Conservation (phyloP, 495 filamentous ascomycete genomes). For the Talaromyces trachyspermus region DNA sequence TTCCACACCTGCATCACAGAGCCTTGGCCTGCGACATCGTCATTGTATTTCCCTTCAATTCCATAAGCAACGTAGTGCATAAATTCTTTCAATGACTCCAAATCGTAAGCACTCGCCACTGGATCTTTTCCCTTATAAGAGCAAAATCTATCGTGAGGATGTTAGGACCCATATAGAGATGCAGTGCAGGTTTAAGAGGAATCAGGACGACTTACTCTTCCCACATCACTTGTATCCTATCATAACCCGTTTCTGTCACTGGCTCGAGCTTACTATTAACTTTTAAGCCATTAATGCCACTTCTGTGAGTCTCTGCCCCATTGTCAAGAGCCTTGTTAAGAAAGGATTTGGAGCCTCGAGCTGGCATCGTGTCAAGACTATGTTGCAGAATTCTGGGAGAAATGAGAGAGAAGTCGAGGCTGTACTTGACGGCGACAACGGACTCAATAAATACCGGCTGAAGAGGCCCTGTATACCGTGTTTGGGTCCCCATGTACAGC, state of each 20-base stretch:
- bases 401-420: too few relatives aligned
- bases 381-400: neutral
- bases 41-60: neutral
- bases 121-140: neutral
- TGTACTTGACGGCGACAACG: too few relatives aligned
- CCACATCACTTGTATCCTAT: neutral
- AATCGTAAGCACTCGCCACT: neutral
- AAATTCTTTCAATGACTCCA: neutral
- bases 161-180: too few relatives aligned
- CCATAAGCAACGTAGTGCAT: neutral
- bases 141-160: neutral
- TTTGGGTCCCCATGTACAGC: too few relatives aligned
- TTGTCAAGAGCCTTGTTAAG: neutral
- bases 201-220: neutral
- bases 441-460: too few relatives aligned
- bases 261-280: neutral
- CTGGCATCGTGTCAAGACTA: too few relatives aligned
- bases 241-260: neutral
- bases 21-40: neutral
- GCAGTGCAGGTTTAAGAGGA: too few relatives aligned
- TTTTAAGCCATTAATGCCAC: neutral
- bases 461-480: too few relatives aligned
- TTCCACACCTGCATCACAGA: neutral
- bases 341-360: neutral
- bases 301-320: neutral